phyloP scores from a whole-genome alignment of 257 asterid species.

The Lithospermum erythrorhizon region DNA sequence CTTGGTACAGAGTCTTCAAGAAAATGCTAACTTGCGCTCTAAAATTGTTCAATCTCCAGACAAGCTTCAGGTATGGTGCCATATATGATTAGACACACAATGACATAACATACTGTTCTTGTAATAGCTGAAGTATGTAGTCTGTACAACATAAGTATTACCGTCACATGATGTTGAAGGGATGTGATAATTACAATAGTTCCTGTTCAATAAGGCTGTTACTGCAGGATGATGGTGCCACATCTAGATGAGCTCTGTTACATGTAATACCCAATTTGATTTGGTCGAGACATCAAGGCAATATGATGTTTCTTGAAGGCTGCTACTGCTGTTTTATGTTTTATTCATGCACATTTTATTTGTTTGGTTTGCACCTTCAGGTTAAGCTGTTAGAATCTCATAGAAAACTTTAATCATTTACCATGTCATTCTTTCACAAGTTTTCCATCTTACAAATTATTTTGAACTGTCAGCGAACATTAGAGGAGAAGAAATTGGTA shows the following conservation, averaged over 20 bases:
- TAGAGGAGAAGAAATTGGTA: slow-evolving; percentile 54
- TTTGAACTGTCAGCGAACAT: slow-evolving; percentile 36
- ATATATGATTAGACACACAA: background rate
- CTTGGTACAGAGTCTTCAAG: slow-evolving; percentile 63
- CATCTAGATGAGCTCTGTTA: background rate
- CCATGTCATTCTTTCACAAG: too few species aligned
- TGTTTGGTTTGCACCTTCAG: too few species aligned
- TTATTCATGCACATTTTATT: background rate
- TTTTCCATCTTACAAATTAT: background rate
- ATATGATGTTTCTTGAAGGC: background rate
- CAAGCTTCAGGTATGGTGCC: slow-evolving; percentile 70
- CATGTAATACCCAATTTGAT: background rate
- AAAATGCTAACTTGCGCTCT: slow-evolving; percentile 74
- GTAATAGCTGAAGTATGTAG: background rate
- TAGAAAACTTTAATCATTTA: too few species aligned
- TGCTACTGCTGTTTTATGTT: slow-evolving; percentile 4
- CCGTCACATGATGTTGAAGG: background rate
- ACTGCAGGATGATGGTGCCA: background rate
- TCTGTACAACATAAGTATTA: too few species aligned
- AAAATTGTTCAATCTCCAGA: slow-evolving; percentile 95
- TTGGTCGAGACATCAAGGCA: background rate
- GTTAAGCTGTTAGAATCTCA: too few species aligned
- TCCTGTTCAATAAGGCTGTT: background rate
- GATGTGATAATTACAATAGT: background rate
- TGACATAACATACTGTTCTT: background rate